Evolutionary conservation across 208 protist species (phyloP).

Genomic region (Porcisia hertigi): DNA sequence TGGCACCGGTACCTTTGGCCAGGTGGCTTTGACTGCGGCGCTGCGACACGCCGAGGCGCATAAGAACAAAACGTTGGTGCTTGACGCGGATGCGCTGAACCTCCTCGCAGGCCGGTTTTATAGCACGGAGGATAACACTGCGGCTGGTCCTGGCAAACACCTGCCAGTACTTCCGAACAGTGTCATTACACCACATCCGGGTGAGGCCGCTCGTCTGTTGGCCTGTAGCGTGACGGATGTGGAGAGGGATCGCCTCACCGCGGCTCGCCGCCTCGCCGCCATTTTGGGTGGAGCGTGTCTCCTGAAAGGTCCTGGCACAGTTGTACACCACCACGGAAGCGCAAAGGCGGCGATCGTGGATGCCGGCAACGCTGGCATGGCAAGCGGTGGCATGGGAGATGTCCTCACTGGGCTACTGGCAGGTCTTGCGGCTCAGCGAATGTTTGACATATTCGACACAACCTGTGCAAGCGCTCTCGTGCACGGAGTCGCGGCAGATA

Average conservation of each 20-base stretch:
- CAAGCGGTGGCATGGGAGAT: constrained; percentile 82
- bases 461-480: constrained; percentile 59
- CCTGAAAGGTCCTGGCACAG: constrained; percentile 76
- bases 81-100: constrained; percentile 81
- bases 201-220: constrained; percentile 74
- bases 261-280: constrained; percentile 44
- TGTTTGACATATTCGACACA: constrained; percentile 33
- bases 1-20: constrained; percentile 43
- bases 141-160: background rate
- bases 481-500: constrained; percentile 74
- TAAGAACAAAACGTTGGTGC: constrained; percentile 51
- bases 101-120: constrained; percentile 31
- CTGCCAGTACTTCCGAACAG: constrained; percentile 38
- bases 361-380: constrained; percentile 87
- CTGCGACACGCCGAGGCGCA: constrained; percentile 34
- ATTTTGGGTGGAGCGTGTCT: constrained; percentile 62
- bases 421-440: constrained; percentile 50
- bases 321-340: constrained; percentile 39
- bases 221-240: constrained; percentile 56
- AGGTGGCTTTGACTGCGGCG: constrained; percentile 25
- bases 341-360: constrained; percentile 51
- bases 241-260: constrained; percentile 64
- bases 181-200: constrained; percentile 82
- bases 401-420: constrained; percentile 74
- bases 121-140: background rate